phyloP scores from a whole-genome alignment of 2,329 filamentous ascomycete genomes.

The Nothomitra cinnamomea region DNA sequence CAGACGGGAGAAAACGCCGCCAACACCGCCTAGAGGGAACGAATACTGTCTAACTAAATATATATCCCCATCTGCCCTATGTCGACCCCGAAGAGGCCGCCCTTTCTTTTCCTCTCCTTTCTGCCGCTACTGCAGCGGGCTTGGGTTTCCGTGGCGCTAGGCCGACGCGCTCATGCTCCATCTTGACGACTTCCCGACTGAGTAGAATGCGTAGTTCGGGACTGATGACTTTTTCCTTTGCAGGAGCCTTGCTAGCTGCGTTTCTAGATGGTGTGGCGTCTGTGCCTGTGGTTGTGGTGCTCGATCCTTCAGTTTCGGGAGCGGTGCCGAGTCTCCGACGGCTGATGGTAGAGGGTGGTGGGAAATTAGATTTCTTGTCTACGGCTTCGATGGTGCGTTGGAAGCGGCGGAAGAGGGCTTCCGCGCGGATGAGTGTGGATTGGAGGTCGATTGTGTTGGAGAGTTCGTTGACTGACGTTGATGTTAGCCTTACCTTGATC shows the following conservation, averaged over 20 bases:
- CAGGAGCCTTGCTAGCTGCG: slow-evolving; percentile 17
- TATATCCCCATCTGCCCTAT: no score
- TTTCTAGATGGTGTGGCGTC: slow-evolving; percentile 8
- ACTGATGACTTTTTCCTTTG: slow-evolving; percentile 37
- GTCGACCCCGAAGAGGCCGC: no score
- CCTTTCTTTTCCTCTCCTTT: no score
- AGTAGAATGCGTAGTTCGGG: slow-evolving; percentile 43
- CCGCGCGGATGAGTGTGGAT: slow-evolving; percentile 71
- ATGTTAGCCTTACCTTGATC: slow-evolving; percentile 7
- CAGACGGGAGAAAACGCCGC: no score
- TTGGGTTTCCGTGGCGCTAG: background rate
- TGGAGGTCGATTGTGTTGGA: slow-evolving; percentile 84
- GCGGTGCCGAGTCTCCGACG: slow-evolving; percentile 27
- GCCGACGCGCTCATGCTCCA: background rate
- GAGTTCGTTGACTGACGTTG: slow-evolving; percentile 67
- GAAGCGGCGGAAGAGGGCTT: slow-evolving; percentile 75
- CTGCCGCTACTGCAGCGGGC: no score
- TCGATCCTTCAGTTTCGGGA: background rate
- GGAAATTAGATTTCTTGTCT: slow-evolving; percentile 82
- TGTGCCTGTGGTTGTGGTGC: slow-evolving; percentile 6
- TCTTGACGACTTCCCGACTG: slow-evolving; percentile 34
- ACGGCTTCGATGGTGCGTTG: slow-evolving; percentile 77
- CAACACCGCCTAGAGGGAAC: no score
- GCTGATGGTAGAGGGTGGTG: slow-evolving; percentile 31
- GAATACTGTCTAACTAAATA: no score